Percentiles rank a stretch among this genome's conserved stretches.
These are phyloP conservation scores for Rhododendron mucronatum DNA, from an alignment of 148 eudicot genomes.

Conservation along the genomic window DNA sequence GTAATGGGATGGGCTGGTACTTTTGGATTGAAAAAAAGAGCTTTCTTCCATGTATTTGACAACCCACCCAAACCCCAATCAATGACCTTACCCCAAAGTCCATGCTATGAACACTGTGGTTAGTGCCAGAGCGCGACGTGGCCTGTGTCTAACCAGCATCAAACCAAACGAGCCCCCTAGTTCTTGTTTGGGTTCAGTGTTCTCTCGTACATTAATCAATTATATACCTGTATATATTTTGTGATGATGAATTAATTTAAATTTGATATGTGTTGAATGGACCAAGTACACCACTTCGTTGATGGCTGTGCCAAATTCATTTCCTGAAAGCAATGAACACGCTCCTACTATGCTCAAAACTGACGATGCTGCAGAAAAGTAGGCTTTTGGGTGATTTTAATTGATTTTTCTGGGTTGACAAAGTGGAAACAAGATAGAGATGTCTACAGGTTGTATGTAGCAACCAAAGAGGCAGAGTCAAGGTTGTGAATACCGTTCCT, in stretches of 20 bases:
- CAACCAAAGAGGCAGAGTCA: neutral
- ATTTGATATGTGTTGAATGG: neutral
- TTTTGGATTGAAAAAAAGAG: neutral
- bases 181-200: neutral
- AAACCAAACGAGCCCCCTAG: neutral
- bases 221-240: neutral
- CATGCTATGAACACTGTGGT: neutral
- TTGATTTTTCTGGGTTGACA: too few relatives aligned
- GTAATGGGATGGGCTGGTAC: neutral
- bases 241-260: neutral
- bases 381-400: neutral
- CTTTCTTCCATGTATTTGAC: constrained; percentile 4
- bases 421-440: too few relatives aligned
- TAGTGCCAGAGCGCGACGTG: neutral
- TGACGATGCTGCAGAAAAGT: neutral
- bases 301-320: neutral
- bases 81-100: neutral
- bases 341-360: neutral
- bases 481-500: too few relatives aligned
- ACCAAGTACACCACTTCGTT: neutral
- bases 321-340: neutral
- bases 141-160: neutral
- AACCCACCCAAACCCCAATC: neutral
- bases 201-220: neutral
- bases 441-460: neutral